Evolutionary conservation across 257 asterid genomes (phyloP), one percentile per base, ranked within the genome.

Genomic region (Ilex asprella): DNA sequence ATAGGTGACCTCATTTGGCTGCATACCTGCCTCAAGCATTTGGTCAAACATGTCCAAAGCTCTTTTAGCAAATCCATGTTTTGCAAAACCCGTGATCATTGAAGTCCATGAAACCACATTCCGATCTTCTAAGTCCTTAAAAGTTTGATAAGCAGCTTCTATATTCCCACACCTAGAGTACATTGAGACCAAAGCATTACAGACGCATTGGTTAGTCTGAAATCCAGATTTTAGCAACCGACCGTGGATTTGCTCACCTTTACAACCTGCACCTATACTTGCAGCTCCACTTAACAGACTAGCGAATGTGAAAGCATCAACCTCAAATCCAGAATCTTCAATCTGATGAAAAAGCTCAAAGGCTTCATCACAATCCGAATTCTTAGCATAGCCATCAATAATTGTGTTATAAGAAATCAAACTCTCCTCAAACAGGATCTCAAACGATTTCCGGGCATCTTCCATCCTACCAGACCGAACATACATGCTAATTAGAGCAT

Each of bases 281-380:
- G 97, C 97, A 39, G 97, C 95, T 62, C 95, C 99, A 68, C 96
- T 92, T 75, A 92, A 78, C 54, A 92, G 84, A 78, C 96, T 89
- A 43, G 96, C 87, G 51, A 81, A 89, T 5, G 99, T 92, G 66
- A 86, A 92, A 66, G 89, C 91, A 79, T 89, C 95, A n/a, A 71
- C 81, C 53, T 64, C 68, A 41, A 74, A 60, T 62, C 69, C 77
- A 39, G 86, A 68, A 65, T 61, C 73, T 21, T 74, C 84, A 30
- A 86, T 76, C 68, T 75, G 81, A 56, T 71, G 74, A 46, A 78
- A 75, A 64, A 85, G 68, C 63, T 76, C 86, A 67, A 85, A 80
- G 58, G 91, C 94, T 79, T 78, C 82, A 1, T 65, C 65, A 51
- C 88, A 74, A 57, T 75, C 74, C 21, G 50, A 55, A 52, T 67